phyloP scores from a whole-genome alignment of 2,329 filamentous ascomycete genomes.

The Albifimbria verrucaria region DNA sequence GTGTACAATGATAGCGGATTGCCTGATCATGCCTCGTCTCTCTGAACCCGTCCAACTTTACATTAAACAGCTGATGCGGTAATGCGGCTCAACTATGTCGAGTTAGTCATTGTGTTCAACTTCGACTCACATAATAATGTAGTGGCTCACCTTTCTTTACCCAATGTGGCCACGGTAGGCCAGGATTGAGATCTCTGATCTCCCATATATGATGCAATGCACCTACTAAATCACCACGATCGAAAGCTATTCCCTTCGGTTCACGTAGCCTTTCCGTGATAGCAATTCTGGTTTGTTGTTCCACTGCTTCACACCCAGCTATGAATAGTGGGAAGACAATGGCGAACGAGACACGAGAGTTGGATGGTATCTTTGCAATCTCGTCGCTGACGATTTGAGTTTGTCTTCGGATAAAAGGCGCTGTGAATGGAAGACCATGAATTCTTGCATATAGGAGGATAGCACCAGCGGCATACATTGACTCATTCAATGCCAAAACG shows the following conservation, averaged over 20 bases:
- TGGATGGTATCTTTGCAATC: conserved; percentile 7
- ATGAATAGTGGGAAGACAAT: conserved; percentile 12
- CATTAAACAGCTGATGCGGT: conserved; percentile 10
- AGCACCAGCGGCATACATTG: conserved; percentile 11
- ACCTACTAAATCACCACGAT: conserved; percentile 10
- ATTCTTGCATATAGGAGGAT: conserved; percentile 11
- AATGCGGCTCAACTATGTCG: conserved; percentile 6
- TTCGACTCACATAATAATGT: no score
- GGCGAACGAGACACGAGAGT: conserved; percentile 10
- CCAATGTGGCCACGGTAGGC: conserved; percentile 11
- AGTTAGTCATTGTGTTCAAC: background rate
- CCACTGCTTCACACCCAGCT: conserved; percentile 13
- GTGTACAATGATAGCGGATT: no score
- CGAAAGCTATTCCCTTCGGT: conserved; percentile 6
- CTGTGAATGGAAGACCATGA: conserved; percentile 9
- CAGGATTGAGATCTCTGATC: conserved; percentile 11
- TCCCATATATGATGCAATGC: conserved; percentile 12
- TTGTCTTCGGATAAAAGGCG: conserved; percentile 11
- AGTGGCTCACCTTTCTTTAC: conserved; percentile 10
- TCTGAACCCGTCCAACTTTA: conserved; percentile 3
- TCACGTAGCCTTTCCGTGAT: conserved; percentile 8
- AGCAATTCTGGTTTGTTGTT: conserved; percentile 6
- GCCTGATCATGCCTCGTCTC: no score
- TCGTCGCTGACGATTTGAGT: conserved; percentile 5
- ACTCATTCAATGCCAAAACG: conserved; percentile 10